Conservation (phyloP, 371 early-diverging fungal genomes). For the Encephalitozoon romaleae region DNA sequence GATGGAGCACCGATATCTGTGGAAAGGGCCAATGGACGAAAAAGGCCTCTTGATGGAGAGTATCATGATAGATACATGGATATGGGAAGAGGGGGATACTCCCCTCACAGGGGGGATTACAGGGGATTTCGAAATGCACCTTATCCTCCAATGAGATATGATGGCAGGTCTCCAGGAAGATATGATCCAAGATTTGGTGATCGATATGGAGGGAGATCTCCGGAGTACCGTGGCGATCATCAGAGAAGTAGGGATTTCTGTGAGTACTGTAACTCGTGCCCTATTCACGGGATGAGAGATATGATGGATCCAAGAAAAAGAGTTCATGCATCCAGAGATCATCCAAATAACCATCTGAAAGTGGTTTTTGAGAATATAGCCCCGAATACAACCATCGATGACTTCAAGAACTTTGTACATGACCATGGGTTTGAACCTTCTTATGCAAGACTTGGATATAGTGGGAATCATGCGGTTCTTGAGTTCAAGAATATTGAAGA, state of each 20-base stretch:
- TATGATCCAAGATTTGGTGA: not conserved
- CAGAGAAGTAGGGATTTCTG: slow-evolving; percentile 6
- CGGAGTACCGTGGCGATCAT: not conserved
- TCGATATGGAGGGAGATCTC: not conserved
- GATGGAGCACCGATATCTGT: slow-evolving; percentile 15
- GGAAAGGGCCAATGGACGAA: slow-evolving; percentile 19
- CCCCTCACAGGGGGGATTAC: not conserved
- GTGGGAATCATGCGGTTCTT: slow-evolving; percentile 42
- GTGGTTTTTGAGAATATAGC: slow-evolving; percentile 36
- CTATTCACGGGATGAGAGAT: slow-evolving; percentile 8
- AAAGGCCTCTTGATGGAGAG: not conserved
- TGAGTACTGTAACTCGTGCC: slow-evolving; percentile 24
- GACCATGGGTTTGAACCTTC: slow-evolving; percentile 30
- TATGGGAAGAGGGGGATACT: not conserved
- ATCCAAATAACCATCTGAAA: slow-evolving; percentile 30
- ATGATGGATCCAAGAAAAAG: slow-evolving; percentile 2
- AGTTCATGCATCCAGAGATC: slow-evolving; percentile 9
- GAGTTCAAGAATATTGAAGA: slow-evolving; percentile 40
- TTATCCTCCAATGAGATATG: not conserved
- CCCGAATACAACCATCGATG: not conserved
- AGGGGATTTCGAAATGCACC: not conserved
- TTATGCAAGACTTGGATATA: slow-evolving; percentile 31
- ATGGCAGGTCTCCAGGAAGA: not conserved
- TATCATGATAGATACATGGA: slow-evolving; percentile 2
- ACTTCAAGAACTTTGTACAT: slow-evolving; percentile 34